Conservation (phyloP, 306 rosid species). For the Neltuma alba region DNA sequence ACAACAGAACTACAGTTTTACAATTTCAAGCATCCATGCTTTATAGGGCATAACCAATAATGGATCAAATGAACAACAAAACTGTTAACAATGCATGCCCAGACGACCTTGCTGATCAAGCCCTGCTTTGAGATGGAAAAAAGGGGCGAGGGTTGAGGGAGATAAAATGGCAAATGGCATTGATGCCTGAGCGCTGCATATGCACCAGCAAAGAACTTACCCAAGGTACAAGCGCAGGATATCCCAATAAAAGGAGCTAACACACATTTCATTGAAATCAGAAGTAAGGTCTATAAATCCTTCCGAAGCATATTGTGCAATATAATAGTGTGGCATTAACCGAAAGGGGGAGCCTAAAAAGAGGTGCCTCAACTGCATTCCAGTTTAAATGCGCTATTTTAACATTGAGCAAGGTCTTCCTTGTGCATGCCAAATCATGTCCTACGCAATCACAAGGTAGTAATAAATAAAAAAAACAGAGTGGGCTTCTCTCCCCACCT, state of each 20-base stretch:
- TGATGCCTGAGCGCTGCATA: not conserved
- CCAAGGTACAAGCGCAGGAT: not conserved
- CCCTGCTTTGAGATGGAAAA: not conserved
- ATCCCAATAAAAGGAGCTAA: not conserved
- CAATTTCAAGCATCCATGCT: not conserved
- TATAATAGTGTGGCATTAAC: not conserved
- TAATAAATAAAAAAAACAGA: slow-evolving; percentile 7
- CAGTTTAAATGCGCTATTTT: not conserved
- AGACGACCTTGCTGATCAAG: not conserved
- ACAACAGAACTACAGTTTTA: not conserved
- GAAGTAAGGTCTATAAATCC: not conserved
- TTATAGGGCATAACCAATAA: not conserved
- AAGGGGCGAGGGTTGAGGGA: not conserved
- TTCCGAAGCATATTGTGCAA: not conserved
- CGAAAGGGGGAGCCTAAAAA: not conserved
- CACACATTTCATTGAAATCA: not conserved
- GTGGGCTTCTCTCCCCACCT: too few relatives aligned
- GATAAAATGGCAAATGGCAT: not conserved
- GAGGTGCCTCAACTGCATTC: not conserved
- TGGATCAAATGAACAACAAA: not conserved
- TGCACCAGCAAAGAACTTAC: not conserved
- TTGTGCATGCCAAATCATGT: slow-evolving; percentile 16
- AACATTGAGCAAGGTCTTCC: slow-evolving; percentile 9
- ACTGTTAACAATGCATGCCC: not conserved
- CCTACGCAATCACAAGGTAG: slow-evolving; percentile 1